These are phyloP conservation scores for Komagataella kurtzmanii DNA, from an alignment of 805 yeast species.

Conservation along the genomic window DNA sequence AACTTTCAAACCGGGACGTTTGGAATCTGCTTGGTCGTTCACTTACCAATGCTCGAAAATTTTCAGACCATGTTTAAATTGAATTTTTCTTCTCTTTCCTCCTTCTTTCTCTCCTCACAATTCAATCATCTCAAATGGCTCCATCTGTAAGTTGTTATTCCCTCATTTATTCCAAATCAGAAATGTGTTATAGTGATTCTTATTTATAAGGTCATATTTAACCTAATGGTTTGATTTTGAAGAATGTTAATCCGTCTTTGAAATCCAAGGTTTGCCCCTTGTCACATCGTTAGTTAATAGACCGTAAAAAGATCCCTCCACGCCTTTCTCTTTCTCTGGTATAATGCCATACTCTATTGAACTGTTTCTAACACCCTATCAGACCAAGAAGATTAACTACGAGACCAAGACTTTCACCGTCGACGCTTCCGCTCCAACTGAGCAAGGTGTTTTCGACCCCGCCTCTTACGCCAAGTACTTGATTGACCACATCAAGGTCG, in stretches of 20 bases:
- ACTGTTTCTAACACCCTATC: constrained; percentile 6
- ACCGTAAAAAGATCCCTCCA: constrained; percentile 4
- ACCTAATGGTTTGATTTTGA: constrained; percentile 2
- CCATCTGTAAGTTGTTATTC: constrained; percentile 62
- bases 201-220: constrained; percentile 7
- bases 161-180: not conserved
- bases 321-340: constrained; percentile 31
- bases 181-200: constrained; percentile 7
- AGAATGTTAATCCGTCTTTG: constrained; percentile 17
- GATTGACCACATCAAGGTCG: constrained; percentile 98
- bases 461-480: constrained; percentile 96
- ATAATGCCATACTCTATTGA: constrained; percentile 45
- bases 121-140: constrained; percentile 43
- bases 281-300: constrained; percentile 33
- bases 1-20: not conserved
- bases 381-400: constrained; percentile 69
- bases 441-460: constrained; percentile 95
- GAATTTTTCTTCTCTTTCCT: not conserved
- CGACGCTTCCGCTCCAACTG: constrained; percentile 95
- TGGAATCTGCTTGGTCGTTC: not conserved
- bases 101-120: not conserved
- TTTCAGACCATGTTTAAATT: not conserved
- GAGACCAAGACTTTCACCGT: constrained; percentile 84
- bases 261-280: constrained; percentile 13
- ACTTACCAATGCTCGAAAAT: not conserved